Percentiles rank a stretch among this genome's conserved stretches.
These are phyloP conservation scores for Vaccinium darrowii DNA, from an alignment of 148 eudicot genomes.

Conservation along the genomic window DNA sequence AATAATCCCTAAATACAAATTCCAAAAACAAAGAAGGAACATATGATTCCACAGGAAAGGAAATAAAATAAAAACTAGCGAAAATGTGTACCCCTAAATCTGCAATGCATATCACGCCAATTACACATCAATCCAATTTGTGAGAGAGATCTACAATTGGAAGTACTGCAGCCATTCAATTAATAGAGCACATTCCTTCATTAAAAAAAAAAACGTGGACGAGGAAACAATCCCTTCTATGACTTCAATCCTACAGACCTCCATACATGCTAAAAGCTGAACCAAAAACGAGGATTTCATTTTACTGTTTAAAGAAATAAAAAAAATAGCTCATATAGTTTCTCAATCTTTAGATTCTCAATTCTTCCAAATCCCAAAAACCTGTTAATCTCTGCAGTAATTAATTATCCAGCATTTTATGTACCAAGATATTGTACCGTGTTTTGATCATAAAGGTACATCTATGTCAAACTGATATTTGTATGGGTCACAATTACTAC, in stretches of 20 bases:
- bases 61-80: not conserved
- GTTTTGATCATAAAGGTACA: not conserved
- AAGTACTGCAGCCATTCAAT: not conserved
- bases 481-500: not conserved
- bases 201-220: not conserved
- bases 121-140: not conserved
- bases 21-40: constrained; percentile 14
- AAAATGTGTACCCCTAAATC: not conserved
- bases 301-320: not conserved
- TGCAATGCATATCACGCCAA: not conserved
- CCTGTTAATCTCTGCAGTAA: not conserved
- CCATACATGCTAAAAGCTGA: not conserved
- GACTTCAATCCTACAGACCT: not conserved
- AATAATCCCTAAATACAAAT: constrained; percentile 41
- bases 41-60: constrained; percentile 4
- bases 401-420: not conserved
- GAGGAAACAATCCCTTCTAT: not conserved
- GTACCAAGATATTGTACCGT: not conserved
- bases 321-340: not conserved
- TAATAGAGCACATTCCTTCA: not conserved
- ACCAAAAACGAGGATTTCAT: not conserved
- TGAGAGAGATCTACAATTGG: not conserved
- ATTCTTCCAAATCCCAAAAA: too few species aligned
- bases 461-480: constrained; percentile 1
- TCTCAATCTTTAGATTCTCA: not conserved